A percentile compares a stretch with the other conserved stretches of the same genome.
Evolutionary conservation across 768 basidiomycete species (phyloP).

Genomic region (Boletales sp.): DNA sequence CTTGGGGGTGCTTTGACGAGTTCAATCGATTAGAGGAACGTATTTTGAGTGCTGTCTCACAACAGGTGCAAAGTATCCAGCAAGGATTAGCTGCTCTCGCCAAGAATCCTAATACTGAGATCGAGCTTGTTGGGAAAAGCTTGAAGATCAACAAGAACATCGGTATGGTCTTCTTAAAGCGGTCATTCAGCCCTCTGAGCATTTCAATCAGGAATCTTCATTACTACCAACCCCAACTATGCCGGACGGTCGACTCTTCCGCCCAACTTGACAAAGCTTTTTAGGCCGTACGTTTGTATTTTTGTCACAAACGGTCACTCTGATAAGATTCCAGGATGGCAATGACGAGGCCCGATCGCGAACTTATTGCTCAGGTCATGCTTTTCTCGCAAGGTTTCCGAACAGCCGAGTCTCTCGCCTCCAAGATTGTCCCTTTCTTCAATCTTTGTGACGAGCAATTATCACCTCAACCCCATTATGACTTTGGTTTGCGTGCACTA

Average conservation of each 20-base stretch:
- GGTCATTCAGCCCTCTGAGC: constrained; percentile 2
- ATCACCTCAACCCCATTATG: constrained; percentile 96
- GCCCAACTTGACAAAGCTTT: constrained; percentile 87
- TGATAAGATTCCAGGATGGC: constrained; percentile 67
- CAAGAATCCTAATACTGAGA: constrained; percentile 84
- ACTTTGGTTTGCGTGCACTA: constrained; percentile 95
- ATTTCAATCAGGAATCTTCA: constrained; percentile 76
- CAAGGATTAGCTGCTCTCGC: constrained; percentile 84
- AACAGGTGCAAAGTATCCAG: constrained; percentile 98
- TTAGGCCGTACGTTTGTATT: constrained; percentile 71
- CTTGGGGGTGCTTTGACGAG: constrained; percentile 98
- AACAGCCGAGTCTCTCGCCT: constrained; percentile 94
- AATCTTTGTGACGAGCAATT: constrained; percentile 97
- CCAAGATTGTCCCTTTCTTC: constrained; percentile 99
- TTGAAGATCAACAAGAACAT: constrained; percentile 93
- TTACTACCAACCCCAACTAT: constrained; percentile 98
- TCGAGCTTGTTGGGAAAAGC: constrained; percentile 93
- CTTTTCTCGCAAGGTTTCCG: constrained; percentile 99
- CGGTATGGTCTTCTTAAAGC: constrained; percentile 40
- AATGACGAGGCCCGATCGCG: constrained; percentile 97
- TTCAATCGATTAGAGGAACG: constrained; percentile 98
- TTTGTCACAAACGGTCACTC: neutral
- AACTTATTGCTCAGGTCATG: constrained; percentile 99
- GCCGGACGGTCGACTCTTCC: constrained; percentile 92
- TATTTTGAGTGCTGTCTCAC: constrained; percentile 95